Percentiles rank a stretch among this genome's conserved stretches.
These are phyloP conservation scores for Sporothrix mexicana DNA, from an alignment of 2,329 filamentous ascomycete genomes.

Conservation along the genomic window DNA sequence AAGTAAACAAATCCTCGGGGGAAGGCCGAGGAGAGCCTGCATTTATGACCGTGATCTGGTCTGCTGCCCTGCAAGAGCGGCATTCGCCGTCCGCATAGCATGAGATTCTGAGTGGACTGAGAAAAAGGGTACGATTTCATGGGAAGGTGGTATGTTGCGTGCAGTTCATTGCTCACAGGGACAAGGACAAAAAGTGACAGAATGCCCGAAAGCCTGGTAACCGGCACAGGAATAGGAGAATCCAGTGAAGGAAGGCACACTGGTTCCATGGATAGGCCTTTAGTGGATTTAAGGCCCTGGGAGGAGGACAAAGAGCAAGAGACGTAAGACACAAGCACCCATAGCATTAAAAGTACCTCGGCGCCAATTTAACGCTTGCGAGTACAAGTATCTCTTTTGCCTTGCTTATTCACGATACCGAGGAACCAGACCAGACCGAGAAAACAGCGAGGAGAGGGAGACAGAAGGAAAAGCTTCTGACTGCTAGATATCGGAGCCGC, in stretches of 20 bases:
- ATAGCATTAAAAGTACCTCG: background rate
- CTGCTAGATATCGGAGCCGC: constrained; percentile 18
- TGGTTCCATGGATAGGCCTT: background rate
- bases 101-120: constrained; percentile 12
- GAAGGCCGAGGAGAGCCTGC: background rate
- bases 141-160: constrained; percentile 23
- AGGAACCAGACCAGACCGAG: constrained; percentile 7
- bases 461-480: constrained; percentile 19
- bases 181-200: background rate
- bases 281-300: constrained; percentile 1
- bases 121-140: constrained; percentile 14
- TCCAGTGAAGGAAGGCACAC: background rate
- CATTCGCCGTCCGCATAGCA: constrained; percentile 11
- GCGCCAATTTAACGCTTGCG: background rate
- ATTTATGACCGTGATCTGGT: too few species aligned
- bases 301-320: constrained; percentile 7
- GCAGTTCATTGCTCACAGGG: constrained; percentile 21
- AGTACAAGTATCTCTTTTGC: background rate
- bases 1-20: background rate
- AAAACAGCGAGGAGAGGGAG: background rate
- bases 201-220: constrained; percentile 6
- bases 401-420: constrained; percentile 26
- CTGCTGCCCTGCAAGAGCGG: background rate
- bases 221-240: constrained; percentile 13
- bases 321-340: background rate